Base-by-base conservation (phyloP, 192 early-diverging fungal genomes). In the Diversispora eburnea region DNA sequence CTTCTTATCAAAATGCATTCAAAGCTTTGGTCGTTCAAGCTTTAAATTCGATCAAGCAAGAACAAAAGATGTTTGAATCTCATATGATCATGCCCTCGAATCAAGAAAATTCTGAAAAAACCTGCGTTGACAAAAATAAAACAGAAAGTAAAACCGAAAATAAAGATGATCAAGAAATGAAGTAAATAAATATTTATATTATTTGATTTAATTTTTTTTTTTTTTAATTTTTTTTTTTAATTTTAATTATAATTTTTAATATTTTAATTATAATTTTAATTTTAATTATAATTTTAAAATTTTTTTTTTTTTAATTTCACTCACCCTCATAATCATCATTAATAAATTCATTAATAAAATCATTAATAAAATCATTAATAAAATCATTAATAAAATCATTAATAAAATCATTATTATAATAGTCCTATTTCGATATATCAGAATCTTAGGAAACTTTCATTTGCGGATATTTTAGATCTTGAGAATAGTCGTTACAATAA, bases 1-100 rank as follows among this genome's bases (percentile, higher is more conserved):
- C 88, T n/a, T 85, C 89, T 0, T 97, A 95, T 74, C 93, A 94
- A 71, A 85, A 84, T 13, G 93, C 94, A 1, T 98, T 98, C 74
- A 82, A 89, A 58, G 87, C 92, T 39, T 82, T 98, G 3, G 92
- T 98, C 43, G 77, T 88, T 10, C 88, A 89, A 61, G 95, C 95
- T 3, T 82, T 97, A 68, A 77, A 86, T 15, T 88, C 90, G 0
- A 88, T 93, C 39, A 81, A 83, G 25, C 77, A 76, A 61, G 82
- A 86, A 57, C 72, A 77, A 48, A 63, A 78, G 52, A 75, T 77
- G 13, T n/a, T 76, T 72, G 77, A 70, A 60, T 79, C 81, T 80
- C 81, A 71, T 70, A 86, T 81, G 70, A 82, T 76, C 74, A 84
- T 74, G 84, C 81, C 72, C 67, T 83, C 73, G 77, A 77, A 47